A percentile compares a stretch with the other conserved stretches of the same genome.
Conservation (phyloP, 1,284 basidiomycete species). For the Tylopilus sp. region DNA sequence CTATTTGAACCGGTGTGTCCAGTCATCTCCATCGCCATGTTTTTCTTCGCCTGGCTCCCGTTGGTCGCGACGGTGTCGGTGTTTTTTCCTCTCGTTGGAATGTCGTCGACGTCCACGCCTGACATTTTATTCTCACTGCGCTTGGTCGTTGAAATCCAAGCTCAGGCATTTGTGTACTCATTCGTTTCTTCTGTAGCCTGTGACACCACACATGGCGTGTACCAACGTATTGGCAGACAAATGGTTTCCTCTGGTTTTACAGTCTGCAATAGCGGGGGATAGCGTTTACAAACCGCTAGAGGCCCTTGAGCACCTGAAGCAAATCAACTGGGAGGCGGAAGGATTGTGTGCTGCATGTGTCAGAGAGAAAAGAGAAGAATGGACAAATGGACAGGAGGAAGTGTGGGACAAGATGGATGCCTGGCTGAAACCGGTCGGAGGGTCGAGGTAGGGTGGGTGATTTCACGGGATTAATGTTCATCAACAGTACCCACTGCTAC, state of each 20-base stretch:
- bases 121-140: too few relatives aligned
- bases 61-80: not conserved
- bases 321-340: slow-evolving; percentile 51
- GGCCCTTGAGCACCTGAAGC: slow-evolving; percentile 55
- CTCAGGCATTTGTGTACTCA: not conserved
- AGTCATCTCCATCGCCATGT: not conserved
- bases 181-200: slow-evolving; percentile 33
- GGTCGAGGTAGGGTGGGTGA: slow-evolving; percentile 5
- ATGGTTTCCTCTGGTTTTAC: slow-evolving; percentile 66
- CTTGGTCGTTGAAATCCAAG: not conserved
- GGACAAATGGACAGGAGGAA: slow-evolving; percentile 54
- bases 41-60: too few relatives aligned
- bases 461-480: too few relatives aligned
- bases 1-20: slow-evolving; percentile 57
- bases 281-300: slow-evolving; percentile 66
- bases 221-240: slow-evolving; percentile 64
- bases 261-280: slow-evolving; percentile 53
- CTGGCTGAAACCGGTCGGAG: slow-evolving; percentile 42
- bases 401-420: slow-evolving; percentile 59
- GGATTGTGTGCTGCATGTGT: slow-evolving; percentile 60
- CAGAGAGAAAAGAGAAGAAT: slow-evolving; percentile 57
- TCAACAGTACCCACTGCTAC: too few relatives aligned
- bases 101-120: too few relatives aligned
- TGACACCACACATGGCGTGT: slow-evolving; percentile 65
- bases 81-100: too few relatives aligned